These are phyloP conservation scores for Fusarium veterinarium DNA, from an alignment of 2,329 filamentous ascomycete species.

Conservation along the genomic window DNA sequence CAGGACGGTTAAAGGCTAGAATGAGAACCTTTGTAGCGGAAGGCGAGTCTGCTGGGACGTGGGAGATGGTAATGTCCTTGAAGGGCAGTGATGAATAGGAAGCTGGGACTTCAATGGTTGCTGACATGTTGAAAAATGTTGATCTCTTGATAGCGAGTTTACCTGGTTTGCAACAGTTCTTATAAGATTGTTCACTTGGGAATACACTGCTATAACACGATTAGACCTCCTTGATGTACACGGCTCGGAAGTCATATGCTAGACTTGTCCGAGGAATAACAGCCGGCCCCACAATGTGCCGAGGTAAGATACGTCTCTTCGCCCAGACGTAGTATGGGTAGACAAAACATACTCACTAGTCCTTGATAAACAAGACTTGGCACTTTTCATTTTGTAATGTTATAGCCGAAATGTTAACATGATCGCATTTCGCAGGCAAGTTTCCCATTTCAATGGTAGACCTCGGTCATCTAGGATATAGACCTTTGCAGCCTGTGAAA, in stretches of 20 bases:
- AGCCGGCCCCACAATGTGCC: neutral
- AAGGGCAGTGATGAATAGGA: neutral
- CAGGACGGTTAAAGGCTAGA: neutral
- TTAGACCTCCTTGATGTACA: neutral
- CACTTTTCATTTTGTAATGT: too few relatives aligned
- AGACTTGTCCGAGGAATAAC: neutral
- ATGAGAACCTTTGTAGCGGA: neutral
- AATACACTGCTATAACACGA: neutral
- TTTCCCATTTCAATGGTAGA: accelerated
- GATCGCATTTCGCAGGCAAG: accelerated
- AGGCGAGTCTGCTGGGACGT: neutral
- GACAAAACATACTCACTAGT: too few relatives aligned
- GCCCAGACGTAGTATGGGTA: too few relatives aligned
- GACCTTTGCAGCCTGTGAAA: neutral
- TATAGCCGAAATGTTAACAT: accelerated
- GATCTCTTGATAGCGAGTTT: neutral
- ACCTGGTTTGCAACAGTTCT: neutral
- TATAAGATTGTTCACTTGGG: neutral
- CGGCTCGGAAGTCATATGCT: neutral
- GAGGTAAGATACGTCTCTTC: neutral
- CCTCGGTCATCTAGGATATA: neutral
- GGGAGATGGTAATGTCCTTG: neutral
- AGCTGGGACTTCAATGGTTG: neutral
- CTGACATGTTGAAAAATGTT: neutral
- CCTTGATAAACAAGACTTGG: too few relatives aligned